Conservation (phyloP, 1,139 yeast species). For the Kurtzmaniella quercitrusa region DNA sequence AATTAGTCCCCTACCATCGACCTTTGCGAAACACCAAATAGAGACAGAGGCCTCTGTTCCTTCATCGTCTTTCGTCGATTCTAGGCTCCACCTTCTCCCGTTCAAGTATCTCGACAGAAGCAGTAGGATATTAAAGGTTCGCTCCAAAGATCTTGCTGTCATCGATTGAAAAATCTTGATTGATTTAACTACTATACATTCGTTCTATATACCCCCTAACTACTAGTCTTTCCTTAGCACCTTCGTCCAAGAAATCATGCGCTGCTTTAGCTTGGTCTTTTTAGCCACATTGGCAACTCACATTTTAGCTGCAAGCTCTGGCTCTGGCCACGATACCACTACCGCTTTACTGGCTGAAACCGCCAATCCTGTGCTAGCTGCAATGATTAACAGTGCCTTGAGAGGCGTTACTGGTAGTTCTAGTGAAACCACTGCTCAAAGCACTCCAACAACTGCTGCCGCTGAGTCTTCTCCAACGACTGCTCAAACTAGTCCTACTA, state of each 20-base stretch:
- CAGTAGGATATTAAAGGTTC: too few relatives aligned
- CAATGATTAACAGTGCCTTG: not conserved
- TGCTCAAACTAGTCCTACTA: not conserved
- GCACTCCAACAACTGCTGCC: constrained; percentile 1
- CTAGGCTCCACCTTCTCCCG: too few relatives aligned
- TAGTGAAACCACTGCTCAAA: not conserved
- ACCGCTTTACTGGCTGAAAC: not conserved
- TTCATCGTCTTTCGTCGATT: too few relatives aligned
- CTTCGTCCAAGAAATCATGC: constrained; percentile 2
- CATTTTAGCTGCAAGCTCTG: constrained; percentile 3
- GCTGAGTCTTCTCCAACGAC: not conserved
- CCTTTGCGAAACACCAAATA: too few relatives aligned
- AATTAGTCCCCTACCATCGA: too few relatives aligned
- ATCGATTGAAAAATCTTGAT: not conserved
- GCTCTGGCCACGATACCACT: not conserved
- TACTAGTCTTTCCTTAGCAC: constrained; percentile 6
- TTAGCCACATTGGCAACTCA: constrained; percentile 4
- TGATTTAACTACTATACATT: constrained; percentile 1
- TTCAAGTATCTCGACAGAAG: too few relatives aligned
- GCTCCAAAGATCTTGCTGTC: too few relatives aligned
- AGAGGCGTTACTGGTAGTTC: not conserved
- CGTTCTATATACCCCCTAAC: constrained; percentile 4
- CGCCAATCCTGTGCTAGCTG: not conserved
- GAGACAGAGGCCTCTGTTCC: too few relatives aligned
- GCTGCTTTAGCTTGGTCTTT: constrained; percentile 4